These are phyloP conservation scores for Hypholoma fasciculare DNA, from an alignment of 768 basidiomycete genomes.

Conservation along the genomic window DNA sequence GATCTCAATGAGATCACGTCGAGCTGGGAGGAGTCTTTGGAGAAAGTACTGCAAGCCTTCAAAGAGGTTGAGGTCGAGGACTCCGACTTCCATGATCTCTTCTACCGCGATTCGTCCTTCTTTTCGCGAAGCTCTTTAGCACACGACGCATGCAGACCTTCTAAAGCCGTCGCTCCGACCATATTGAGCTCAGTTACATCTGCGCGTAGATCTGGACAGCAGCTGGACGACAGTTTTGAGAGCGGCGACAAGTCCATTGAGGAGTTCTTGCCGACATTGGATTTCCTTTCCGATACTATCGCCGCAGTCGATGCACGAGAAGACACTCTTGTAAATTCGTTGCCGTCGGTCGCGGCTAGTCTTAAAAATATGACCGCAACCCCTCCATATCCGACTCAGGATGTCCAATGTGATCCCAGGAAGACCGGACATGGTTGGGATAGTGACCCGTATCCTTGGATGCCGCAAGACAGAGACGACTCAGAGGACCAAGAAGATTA, in stretches of 20 bases:
- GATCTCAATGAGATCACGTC: not conserved
- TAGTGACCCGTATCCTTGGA: not conserved
- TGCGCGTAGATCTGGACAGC: not conserved
- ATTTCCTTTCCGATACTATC: not conserved
- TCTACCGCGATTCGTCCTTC: constrained; percentile 8
- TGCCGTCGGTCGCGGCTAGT: not conserved
- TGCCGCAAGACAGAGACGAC: not conserved
- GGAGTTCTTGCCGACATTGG: constrained; percentile 5
- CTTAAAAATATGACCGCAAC: not conserved
- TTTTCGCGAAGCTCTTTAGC: constrained; percentile 9
- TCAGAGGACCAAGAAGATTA: not conserved
- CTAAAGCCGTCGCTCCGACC: not conserved
- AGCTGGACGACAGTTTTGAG: constrained; percentile 7
- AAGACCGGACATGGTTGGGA: not conserved
- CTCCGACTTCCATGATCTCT: constrained; percentile 11
- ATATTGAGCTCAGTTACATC: not conserved
- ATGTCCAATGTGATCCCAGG: not conserved
- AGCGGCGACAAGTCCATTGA: constrained; percentile 9
- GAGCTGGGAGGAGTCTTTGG: constrained; percentile 6
- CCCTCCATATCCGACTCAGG: not conserved
- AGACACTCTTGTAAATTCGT: not conserved
- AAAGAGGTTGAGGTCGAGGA: constrained; percentile 11
- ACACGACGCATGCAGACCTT: not conserved
- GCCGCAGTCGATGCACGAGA: constrained; percentile 3
- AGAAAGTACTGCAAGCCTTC: constrained; percentile 10